Percentiles rank a stretch among this genome's conserved stretches.
Evolutionary conservation across 768 basidiomycete species (phyloP).

Genomic region (Harrya chromipes): DNA sequence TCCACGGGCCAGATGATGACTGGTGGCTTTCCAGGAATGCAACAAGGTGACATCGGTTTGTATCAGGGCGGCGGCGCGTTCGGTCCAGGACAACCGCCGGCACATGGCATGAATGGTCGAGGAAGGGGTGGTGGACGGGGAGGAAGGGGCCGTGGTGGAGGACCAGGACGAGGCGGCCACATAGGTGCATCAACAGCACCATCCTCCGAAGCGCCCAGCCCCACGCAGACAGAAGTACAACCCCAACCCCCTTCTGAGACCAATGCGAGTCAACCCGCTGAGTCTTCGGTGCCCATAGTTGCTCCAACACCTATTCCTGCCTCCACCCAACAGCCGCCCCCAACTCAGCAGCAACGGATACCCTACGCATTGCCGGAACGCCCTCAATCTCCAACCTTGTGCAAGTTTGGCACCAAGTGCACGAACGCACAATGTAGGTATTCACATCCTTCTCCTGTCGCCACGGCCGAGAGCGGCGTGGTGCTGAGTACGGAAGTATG

Average conservation of each 20-base stretch:
- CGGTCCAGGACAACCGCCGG: constrained; percentile 14
- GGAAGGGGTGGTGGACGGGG: constrained; percentile 48
- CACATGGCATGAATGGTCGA: constrained; percentile 31
- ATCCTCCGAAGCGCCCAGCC: constrained; percentile 15
- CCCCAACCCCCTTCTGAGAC: constrained; percentile 17
- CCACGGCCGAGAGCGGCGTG: constrained; percentile 90
- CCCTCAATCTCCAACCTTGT: constrained; percentile 84
- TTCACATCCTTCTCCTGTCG: constrained; percentile 96
- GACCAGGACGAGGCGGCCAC: constrained; percentile 42
- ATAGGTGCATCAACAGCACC: constrained; percentile 23
- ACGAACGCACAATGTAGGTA: constrained; percentile 86
- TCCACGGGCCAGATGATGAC: constrained; percentile 53
- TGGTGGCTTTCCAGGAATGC: constrained; percentile 59
- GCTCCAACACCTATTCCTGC: constrained; percentile 29
- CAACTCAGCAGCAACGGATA: constrained; percentile 31
- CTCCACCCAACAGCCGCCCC: constrained; percentile 13
- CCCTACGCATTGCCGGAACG: constrained; percentile 67
- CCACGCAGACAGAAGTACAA: constrained; percentile 20
- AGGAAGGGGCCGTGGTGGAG: constrained; percentile 44
- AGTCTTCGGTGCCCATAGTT: constrained; percentile 15
- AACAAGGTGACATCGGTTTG: constrained; percentile 50
- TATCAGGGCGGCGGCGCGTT: constrained; percentile 31
- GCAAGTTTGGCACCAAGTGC: constrained; percentile 92
- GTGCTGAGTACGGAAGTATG: constrained; percentile 94
- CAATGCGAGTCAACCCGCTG: constrained; percentile 4